These are phyloP conservation scores for Agapanthus africanus DNA, from an alignment of 106 monocot genomes.

Conservation along the genomic window DNA sequence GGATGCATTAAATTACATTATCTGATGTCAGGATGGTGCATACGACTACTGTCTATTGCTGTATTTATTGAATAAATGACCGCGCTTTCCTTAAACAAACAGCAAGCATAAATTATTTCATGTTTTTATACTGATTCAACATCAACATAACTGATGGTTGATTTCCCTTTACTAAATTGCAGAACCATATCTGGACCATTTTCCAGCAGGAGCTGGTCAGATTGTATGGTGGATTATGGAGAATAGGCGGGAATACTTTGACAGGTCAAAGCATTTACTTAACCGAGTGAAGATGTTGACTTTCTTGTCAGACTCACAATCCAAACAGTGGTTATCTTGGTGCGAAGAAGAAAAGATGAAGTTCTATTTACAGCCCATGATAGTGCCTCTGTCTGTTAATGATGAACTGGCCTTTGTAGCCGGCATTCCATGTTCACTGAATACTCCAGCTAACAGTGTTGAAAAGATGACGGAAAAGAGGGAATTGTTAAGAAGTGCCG, in stretches of 20 bases:
- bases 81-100: background rate
- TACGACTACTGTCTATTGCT: background rate
- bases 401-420: constrained; percentile 87
- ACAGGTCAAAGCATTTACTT: constrained; percentile 71
- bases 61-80: background rate
- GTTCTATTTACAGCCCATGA: constrained; percentile 43
- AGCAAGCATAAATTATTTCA: background rate
- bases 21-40: background rate
- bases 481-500: constrained; percentile 45
- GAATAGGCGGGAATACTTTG: constrained; percentile 79
- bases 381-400: constrained; percentile 83
- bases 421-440: constrained; percentile 65
- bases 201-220: constrained; percentile 43
- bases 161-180: constrained; percentile 13
- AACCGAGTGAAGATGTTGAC: constrained; percentile 56
- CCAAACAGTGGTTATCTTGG: constrained; percentile 79
- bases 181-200: constrained; percentile 65
- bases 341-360: constrained; percentile 71
- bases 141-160: background rate
- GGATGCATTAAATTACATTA: no score
- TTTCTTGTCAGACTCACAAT: constrained; percentile 72
- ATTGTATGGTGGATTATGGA: constrained; percentile 99
- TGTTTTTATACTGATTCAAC: background rate
- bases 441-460: constrained; percentile 42
- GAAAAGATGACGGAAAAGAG: constrained; percentile 70